Percentiles rank a stretch among this genome's conserved stretches.
phyloP scores from a whole-genome alignment of 192 early-diverging fungal genomes.

The Entomortierella chlamydospora region DNA sequence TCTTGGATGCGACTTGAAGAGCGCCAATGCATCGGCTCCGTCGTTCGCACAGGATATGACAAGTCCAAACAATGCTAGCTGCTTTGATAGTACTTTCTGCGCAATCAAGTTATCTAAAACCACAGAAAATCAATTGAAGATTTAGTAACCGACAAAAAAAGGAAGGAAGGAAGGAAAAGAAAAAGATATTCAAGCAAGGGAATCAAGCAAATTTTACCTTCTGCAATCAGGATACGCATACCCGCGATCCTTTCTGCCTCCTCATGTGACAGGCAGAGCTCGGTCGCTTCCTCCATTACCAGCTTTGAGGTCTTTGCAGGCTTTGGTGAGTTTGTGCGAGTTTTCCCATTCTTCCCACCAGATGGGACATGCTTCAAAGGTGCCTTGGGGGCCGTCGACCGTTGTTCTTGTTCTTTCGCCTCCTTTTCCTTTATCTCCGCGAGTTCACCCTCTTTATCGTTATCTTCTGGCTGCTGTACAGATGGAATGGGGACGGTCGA shows the following conservation, averaged over 20 bases:
- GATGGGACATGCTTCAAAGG: constrained; percentile 29
- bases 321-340: constrained; percentile 42
- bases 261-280: constrained; percentile 47
- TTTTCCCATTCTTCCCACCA: constrained; percentile 24
- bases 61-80: constrained; percentile 58
- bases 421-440: not conserved
- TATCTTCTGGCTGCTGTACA: not conserved
- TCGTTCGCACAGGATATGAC: constrained; percentile 62
- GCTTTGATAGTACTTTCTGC: constrained; percentile 59
- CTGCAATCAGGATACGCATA: constrained; percentile 59
- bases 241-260: constrained; percentile 52
- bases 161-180: too few relatives aligned
- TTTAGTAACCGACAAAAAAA: too few relatives aligned
- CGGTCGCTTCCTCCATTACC: constrained; percentile 46
- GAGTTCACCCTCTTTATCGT: not conserved
- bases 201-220: constrained; percentile 45
- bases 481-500: not conserved
- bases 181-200: too few relatives aligned
- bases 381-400: constrained; percentile 22
- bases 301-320: constrained; percentile 31
- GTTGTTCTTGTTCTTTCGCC: not conserved
- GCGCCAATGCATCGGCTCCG: constrained; percentile 56
- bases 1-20: constrained; percentile 55
- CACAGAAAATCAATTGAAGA: not conserved
- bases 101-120: constrained; percentile 58